Evolutionary conservation across 2,329 filamentous ascomycete genomes (phyloP).

Genomic region (Penicillium sp.): DNA sequence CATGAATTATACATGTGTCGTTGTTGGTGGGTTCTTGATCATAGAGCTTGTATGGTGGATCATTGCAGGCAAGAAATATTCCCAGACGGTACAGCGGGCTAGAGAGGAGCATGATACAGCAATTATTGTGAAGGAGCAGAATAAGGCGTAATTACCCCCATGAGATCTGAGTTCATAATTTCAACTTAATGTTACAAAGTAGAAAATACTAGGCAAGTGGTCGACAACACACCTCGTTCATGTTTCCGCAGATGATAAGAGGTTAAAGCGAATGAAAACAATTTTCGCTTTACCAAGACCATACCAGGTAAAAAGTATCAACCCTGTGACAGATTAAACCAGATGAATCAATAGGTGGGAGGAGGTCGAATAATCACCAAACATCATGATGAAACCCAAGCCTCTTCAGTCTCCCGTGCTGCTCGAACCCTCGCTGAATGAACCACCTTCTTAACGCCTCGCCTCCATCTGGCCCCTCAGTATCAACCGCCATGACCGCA

Average conservation of each 20-base stretch:
- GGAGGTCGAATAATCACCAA: slow-evolving; percentile 25
- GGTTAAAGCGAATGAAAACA: no score
- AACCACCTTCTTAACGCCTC: slow-evolving; percentile 41
- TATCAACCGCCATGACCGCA: slow-evolving; percentile 42
- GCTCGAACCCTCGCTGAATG: slow-evolving; percentile 39
- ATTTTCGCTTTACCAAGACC: no score
- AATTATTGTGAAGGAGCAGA: slow-evolving; percentile 11
- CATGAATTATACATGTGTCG: slow-evolving; percentile 54
- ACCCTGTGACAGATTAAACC: slow-evolving; percentile 8
- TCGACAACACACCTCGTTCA: no score
- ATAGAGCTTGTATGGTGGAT: slow-evolving; percentile 47
- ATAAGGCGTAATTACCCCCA: background rate
- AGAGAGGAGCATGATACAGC: slow-evolving; percentile 60
- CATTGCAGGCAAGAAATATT: slow-evolving; percentile 43
- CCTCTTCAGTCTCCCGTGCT: slow-evolving; percentile 39
- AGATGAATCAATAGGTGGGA: background rate
- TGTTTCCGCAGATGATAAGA: no score
- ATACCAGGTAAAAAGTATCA: slow-evolving; percentile 16
- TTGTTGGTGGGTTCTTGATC: slow-evolving; percentile 44
- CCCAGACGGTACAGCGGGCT: slow-evolving; percentile 38
- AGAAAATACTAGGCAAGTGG: slow-evolving; percentile 3
- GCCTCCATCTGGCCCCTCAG: slow-evolving; percentile 30
- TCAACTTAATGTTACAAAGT: background rate
- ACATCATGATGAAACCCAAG: slow-evolving; percentile 41
- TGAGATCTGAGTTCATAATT: background rate